Base-by-base conservation (phyloP, 2,329 filamentous ascomycete species). In the Aspergillus thermomutatus region DNA sequence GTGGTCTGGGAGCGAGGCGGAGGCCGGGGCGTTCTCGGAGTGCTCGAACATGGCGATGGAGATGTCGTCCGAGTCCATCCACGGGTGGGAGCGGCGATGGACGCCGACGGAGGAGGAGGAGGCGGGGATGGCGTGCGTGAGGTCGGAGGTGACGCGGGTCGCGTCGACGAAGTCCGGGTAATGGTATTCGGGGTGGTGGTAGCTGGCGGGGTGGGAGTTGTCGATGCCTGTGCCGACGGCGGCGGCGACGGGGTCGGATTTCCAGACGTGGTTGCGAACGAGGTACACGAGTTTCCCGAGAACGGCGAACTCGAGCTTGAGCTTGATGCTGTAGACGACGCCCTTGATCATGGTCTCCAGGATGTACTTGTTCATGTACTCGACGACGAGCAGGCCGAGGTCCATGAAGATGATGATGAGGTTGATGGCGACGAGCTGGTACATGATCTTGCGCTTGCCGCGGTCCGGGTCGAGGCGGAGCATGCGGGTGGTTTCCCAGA, bases 401-500 rank as follows among this genome's bases (percentile, higher is more conserved):
- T 80, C 78, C 72, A 80, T 73, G 25, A 71, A 55, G 57, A 80
- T 80, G 59, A 80, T 79, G 52, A 80, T 70, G 26, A 77, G 55
- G 61, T 81, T 82, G 68, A 82, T 79, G 53, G 71, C 65, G 52
- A 82, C 66, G 27, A 82, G 73, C 64, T 82, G 79, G 55, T 73
- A 76, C 72, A 80, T 78, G 57, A 81, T 76, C 54, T 75, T 74
- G 63, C 74, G 74, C 49, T 76, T 77, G 54, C 69, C 66, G 23
- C 67, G 66, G 53, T 78, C 72, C 21, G 74, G 73, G 56, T 81
- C 76, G 9, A 78, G 62, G 7, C 75, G 75, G 52, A 84, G 72
- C 55, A 83, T 75, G 77, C 75, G 78, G 56, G 80, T 67, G 0
- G 82, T 82, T 60, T 84, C 80, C 66, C 71, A 72, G 55, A 85